phyloP scores from a whole-genome alignment of 306 rosid species.

The Albizia julibrissin region DNA sequence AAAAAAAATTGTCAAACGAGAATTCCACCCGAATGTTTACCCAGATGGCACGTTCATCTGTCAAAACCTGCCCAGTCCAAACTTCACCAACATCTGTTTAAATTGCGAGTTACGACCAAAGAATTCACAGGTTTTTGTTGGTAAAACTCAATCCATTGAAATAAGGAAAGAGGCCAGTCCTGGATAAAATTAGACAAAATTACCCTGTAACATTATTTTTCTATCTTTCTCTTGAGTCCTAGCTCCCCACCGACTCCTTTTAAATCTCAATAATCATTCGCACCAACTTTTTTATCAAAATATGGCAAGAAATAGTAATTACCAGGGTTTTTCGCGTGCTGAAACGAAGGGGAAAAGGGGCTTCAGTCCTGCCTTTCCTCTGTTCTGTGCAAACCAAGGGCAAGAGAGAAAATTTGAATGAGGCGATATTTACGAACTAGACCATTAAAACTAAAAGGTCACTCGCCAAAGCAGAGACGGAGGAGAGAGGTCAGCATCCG shows the following conservation, averaged over 20 bases:
- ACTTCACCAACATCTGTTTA: constrained; percentile 8
- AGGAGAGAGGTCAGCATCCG: not conserved
- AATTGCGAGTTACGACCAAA: not conserved
- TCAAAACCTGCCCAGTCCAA: constrained; percentile 18
- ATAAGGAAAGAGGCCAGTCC: constrained; percentile 24
- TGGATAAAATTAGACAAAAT: constrained; percentile 28
- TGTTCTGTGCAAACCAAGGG: not conserved
- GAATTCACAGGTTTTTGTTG: not conserved
- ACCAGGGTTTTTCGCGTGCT: constrained; percentile 19
- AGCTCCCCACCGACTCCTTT: constrained; percentile 37
- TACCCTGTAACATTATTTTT: not conserved
- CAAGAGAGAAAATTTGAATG: not conserved
- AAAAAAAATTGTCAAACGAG: not conserved
- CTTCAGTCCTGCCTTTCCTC: not conserved
- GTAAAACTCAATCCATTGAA: not conserved
- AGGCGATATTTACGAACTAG: not conserved
- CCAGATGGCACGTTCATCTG: constrained; percentile 41
- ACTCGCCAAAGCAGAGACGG: not conserved
- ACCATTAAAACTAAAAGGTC: not conserved
- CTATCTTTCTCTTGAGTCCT: not conserved
- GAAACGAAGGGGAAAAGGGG: not conserved
- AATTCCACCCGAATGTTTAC: constrained; percentile 30
- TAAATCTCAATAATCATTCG: constrained; percentile 38
- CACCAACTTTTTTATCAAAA: not conserved
- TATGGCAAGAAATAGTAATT: constrained; percentile 18